Base-by-base conservation (phyloP, 257 asterid species). In the Euphrasia confusa region DNA sequence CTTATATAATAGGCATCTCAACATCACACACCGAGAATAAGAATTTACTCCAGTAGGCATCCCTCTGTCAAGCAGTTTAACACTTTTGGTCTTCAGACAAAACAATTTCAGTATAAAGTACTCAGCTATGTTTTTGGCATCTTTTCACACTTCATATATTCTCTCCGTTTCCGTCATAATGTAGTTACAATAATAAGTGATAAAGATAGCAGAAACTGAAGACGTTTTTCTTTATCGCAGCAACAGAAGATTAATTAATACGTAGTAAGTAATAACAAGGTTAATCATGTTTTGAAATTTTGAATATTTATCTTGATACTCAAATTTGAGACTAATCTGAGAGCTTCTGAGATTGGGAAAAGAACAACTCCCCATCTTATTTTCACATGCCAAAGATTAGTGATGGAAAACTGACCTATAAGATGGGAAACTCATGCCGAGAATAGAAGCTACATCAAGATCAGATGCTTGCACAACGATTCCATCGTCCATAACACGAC, bases 371-470 rank as follows among this genome's bases (percentile, higher is more conserved):
- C 42, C 61, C 61, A 12, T 56, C 11, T 27, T 56, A 56, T 7
- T 28, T 28, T 27, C 27, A 56, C 21, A 30, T 56, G 42, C 12
- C 21, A 28, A 56, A 56, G 58, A 24, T 21, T 54, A 10, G 17
- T 32, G 13, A 40, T 47, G 28, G 10, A 13, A 5, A 30, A 74
- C 84, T 72, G 58, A 84, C 91, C 86, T 73, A 76, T 84, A 84
- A 52, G 82, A 65, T 30, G 91, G 91, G 71, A 81, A 84, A 68
- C 88, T 80, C 88, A 81, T 81, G 65, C 91, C 91, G 68, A 77
- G 83, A 68, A 84, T 80, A 59, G 91, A 81, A 49, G 88, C 85
- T 24, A 81, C 83, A 42, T 84, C 91, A 65, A 84, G 88, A 66
- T 84, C 88, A n/a, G 88, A 78, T 44, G 91, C 88, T 54, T 80